Percentiles rank a stretch among this genome's conserved stretches.
phyloP scores from a whole-genome alignment of 345 rosid genomes.

The Physaria fendleri region DNA sequence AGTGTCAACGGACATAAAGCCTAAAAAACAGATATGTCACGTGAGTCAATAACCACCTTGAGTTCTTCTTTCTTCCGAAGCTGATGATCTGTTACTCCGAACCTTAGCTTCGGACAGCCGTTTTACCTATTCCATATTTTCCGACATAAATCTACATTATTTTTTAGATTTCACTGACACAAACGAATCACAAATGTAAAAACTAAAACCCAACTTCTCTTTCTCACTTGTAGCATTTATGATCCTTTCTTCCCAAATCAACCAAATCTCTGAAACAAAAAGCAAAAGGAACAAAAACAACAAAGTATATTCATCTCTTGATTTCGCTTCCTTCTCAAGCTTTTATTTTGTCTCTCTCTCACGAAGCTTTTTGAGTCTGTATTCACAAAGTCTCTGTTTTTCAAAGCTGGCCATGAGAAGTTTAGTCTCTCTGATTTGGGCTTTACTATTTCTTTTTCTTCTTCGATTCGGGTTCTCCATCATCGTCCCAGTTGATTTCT shows the following conservation, averaged over 20 bases:
- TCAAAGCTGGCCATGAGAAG: too few species aligned
- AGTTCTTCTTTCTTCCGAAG: slow-evolving; percentile 8
- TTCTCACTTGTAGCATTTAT: neutral
- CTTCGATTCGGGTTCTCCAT: slow-evolving; percentile 28
- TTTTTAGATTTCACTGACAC: slow-evolving; percentile 9
- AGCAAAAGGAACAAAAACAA: slow-evolving; percentile 5
- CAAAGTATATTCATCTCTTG: slow-evolving; percentile 11
- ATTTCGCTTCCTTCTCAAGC: slow-evolving; percentile 43
- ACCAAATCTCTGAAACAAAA: neutral
- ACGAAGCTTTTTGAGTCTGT: neutral
- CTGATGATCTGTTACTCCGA: slow-evolving; percentile 32
- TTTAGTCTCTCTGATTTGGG: slow-evolving; percentile 6
- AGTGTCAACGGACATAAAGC: neutral
- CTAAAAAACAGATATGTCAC: slow-evolving; percentile 10
- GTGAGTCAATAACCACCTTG: neutral
- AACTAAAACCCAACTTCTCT: too few species aligned
- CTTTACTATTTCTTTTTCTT: slow-evolving; percentile 4
- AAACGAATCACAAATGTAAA: too few species aligned
- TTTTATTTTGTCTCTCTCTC: neutral
- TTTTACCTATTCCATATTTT: slow-evolving; percentile 37
- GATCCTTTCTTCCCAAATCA: slow-evolving; percentile 5
- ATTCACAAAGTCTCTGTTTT: neutral
- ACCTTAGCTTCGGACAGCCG: slow-evolving; percentile 76
- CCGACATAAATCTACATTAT: slow-evolving; percentile 33
- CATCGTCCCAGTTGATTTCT: slow-evolving; percentile 77